Conservation (phyloP, 257 asterid genomes). For the Nicotiana noctiflora region DNA sequence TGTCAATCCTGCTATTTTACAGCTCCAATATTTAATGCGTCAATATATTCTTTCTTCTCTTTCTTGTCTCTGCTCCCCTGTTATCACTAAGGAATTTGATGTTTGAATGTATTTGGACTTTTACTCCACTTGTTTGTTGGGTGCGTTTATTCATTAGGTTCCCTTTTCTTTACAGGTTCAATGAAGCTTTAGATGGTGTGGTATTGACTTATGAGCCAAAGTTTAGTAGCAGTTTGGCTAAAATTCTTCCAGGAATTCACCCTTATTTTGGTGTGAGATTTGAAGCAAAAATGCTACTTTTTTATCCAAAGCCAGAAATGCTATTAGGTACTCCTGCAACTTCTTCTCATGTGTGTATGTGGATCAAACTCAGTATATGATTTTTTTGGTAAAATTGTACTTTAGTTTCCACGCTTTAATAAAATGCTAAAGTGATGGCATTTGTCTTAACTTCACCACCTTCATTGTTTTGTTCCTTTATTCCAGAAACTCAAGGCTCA, state of each 20-base stretch:
- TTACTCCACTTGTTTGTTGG: not conserved
- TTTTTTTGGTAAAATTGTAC: not conserved
- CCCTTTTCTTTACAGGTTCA: constrained; percentile 36
- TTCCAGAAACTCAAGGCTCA: not conserved
- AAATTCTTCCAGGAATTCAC: constrained; percentile 56
- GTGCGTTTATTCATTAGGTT: not conserved
- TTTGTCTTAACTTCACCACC: not conserved
- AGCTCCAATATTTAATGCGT: not conserved
- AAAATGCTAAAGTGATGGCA: not conserved
- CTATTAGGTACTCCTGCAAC: constrained; percentile 40
- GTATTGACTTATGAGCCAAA: constrained; percentile 69
- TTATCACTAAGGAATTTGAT: not conserved
- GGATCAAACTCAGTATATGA: not conserved
- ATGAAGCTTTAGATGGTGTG: constrained; percentile 69
- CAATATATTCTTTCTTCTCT: not conserved
- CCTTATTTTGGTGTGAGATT: constrained; percentile 60
- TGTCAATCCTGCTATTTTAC: not conserved
- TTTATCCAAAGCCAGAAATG: constrained; percentile 64
- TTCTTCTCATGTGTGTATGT: not conserved
- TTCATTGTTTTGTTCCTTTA: not conserved
- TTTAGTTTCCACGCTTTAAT: not conserved
- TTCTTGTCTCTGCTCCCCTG: not conserved
- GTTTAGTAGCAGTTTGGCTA: constrained; percentile 35
- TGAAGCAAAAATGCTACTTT: constrained; percentile 50
- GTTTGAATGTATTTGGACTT: not conserved